Evolutionary conservation across 176 grass and related monocot genomes (phyloP), one percentile per base, ranked within the genome.

Genomic region (Oryza rufipogon): DNA sequence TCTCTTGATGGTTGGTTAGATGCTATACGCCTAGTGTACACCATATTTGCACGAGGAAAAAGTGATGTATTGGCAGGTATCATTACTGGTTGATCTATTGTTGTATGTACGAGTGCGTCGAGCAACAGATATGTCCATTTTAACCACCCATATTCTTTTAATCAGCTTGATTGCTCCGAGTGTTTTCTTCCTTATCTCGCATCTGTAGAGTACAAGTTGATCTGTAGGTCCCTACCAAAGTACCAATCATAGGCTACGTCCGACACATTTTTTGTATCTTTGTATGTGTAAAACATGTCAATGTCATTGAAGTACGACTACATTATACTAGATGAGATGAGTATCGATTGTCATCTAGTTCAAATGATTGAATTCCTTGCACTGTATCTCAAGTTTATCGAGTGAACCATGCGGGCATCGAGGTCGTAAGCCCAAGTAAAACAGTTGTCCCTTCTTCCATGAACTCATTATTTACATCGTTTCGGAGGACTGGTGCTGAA

Each of bases 21-120:
- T 78, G 93, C 93, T 46, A 95, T 92, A 51, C 85, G 88, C 13
- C 84, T 95, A 11, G 87, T 95, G 68, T 92, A 95, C 80, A 95
- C 90, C 36, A 92, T 95, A 33, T 92, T 86, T 45, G 93, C 93
- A 7, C 90, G 90, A 86, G 90, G 88, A 51, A 92, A 90, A 72
- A 88, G 79, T 60, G 93, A 90, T 72, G 82, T 92, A 48, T 83
- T 95, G 66, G 93, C 93, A 46, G 93, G 93, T 20, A 90, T 95
- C 32, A 88, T 95, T 71, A 92, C 90, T 14, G 90, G 90, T 82
- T 95, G 74, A 84, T 77, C 45, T 9, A 32, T 30, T n/a, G 60
- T 39, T 68, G 64, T 69, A 44, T 34, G 71, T 54, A 61, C 20
- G 45, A 76, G 45, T 68, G 72, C 2, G 32, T 76, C 52, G 63